These are phyloP conservation scores for Lenzites betulinus DNA, from an alignment of 768 basidiomycete species.

Conservation along the genomic window DNA sequence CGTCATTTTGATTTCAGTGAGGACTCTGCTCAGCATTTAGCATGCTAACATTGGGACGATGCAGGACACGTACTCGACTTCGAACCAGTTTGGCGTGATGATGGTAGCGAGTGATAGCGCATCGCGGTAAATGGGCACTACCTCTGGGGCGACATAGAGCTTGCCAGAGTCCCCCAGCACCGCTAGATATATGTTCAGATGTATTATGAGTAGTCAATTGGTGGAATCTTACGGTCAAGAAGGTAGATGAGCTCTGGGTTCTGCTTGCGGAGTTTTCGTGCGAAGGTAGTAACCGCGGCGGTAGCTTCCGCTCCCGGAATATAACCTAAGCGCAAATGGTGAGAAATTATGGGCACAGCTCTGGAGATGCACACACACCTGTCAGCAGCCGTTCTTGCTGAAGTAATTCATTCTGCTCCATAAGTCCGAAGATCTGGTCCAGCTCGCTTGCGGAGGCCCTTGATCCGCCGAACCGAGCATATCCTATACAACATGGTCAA, in stretches of 20 bases:
- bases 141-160: slow-evolving; percentile 86
- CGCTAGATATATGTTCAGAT: slow-evolving; percentile 49
- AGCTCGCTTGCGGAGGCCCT: slow-evolving; percentile 80
- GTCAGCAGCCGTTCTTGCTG: slow-evolving; percentile 76
- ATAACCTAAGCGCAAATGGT: slow-evolving; percentile 58
- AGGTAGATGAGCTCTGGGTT: slow-evolving; percentile 76
- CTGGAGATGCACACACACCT: slow-evolving; percentile 41
- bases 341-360: not conserved
- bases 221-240: slow-evolving; percentile 73
- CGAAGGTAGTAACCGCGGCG: slow-evolving; percentile 62
- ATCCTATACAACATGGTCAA: slow-evolving; percentile 54
- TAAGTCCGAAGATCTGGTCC: slow-evolving; percentile 65
- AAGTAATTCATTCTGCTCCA: slow-evolving; percentile 79
- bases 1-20: slow-evolving; percentile 73
- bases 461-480: slow-evolving; percentile 78
- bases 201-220: not conserved
- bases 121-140: slow-evolving; percentile 81
- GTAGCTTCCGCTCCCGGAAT: slow-evolving; percentile 84
- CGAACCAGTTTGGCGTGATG: slow-evolving; percentile 98
- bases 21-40: slow-evolving; percentile 58
- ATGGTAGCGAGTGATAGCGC: slow-evolving; percentile 85
- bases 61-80: slow-evolving; percentile 69
- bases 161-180: slow-evolving; percentile 92
- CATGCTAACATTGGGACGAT: not conserved
- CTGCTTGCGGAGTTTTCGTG: slow-evolving; percentile 56